Evolutionary conservation across 140 eudicot genomes (phyloP).

Genomic region (Anethum foeniculum): DNA sequence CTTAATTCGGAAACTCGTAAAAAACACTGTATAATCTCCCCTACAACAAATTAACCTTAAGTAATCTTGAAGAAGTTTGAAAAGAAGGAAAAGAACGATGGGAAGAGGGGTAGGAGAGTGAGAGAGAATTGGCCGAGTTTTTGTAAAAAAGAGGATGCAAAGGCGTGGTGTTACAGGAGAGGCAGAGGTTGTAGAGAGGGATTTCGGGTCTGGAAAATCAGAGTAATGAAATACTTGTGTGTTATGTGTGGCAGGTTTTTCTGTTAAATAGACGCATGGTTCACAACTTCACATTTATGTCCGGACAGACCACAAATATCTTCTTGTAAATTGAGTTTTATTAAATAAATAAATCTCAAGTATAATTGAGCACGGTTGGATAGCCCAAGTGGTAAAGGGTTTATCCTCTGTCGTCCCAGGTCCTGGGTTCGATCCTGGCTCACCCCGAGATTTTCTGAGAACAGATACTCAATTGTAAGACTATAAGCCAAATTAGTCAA

Average conservation of each 20-base stretch:
- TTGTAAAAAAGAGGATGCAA: neutral
- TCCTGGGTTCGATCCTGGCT: no score
- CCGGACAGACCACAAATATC: neutral
- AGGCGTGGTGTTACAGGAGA: neutral
- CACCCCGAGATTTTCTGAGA: no score
- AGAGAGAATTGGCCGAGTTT: neutral
- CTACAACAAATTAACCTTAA: no score
- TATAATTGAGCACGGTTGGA: no score
- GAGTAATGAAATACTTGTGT: neutral
- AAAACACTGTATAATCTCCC: no score
- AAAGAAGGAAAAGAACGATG: neutral
- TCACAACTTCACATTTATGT: neutral
- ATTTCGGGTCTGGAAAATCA: slow-evolving; percentile 10
- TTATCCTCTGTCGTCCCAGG: no score
- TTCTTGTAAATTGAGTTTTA: neutral
- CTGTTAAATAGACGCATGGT: slow-evolving; percentile 11
- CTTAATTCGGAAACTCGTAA: no score
- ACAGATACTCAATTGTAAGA: no score
- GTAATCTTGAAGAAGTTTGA: neutral
- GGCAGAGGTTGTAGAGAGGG: slow-evolving; percentile 13
- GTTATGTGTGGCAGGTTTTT: neutral
- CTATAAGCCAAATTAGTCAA: no score
- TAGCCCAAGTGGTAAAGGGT: no score
- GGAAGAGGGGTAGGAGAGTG: neutral
- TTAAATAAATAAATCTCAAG: neutral